Percentiles rank a stretch among this genome's conserved stretches.
These are phyloP conservation scores for Irpex rosettiformis DNA, from an alignment of 1,284 basidiomycete genomes.

Conservation along the genomic window DNA sequence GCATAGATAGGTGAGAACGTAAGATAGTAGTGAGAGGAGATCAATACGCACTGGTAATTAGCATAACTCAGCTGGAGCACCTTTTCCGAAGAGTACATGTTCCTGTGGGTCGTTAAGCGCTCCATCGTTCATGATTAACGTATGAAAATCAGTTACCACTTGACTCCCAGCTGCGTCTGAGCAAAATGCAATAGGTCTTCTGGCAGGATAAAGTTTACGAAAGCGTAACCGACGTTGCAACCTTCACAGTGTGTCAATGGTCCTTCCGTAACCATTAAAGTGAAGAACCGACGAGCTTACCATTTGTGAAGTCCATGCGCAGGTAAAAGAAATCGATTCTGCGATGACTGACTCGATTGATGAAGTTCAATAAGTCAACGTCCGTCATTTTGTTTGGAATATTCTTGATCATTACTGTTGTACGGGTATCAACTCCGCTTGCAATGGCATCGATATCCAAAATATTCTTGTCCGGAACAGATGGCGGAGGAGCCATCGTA, in stretches of 20 bases:
- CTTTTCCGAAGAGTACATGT: conserved; percentile 86
- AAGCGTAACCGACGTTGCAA: conserved; percentile 85
- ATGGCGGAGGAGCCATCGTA: neutral
- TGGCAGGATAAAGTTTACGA: conserved; percentile 82
- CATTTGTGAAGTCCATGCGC: conserved; percentile 80
- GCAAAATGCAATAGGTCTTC: conserved; percentile 75
- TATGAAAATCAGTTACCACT: conserved; percentile 47
- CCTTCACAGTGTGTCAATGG: conserved; percentile 36
- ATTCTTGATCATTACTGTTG: conserved; percentile 87
- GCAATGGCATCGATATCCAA: conserved; percentile 70
- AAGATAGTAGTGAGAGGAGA: neutral
- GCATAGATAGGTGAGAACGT: conserved; percentile 12
- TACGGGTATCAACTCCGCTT: conserved; percentile 73
- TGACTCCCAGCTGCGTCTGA: conserved; percentile 66
- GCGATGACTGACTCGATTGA: conserved; percentile 62
- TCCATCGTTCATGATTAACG: conserved; percentile 1
- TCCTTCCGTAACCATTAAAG: neutral
- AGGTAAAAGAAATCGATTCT: conserved; percentile 83
- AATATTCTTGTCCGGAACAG: conserved; percentile 52
- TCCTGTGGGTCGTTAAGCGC: conserved; percentile 42
- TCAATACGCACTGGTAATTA: conserved; percentile 68
- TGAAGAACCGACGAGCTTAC: conserved; percentile 33
- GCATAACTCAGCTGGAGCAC: conserved; percentile 85
- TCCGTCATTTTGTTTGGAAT: conserved; percentile 88
- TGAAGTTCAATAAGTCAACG: conserved; percentile 66